Evolutionary conservation across 1,284 basidiomycete genomes (phyloP), one percentile per base, ranked within the genome.

Genomic region (Rhodotorula sp.): DNA sequence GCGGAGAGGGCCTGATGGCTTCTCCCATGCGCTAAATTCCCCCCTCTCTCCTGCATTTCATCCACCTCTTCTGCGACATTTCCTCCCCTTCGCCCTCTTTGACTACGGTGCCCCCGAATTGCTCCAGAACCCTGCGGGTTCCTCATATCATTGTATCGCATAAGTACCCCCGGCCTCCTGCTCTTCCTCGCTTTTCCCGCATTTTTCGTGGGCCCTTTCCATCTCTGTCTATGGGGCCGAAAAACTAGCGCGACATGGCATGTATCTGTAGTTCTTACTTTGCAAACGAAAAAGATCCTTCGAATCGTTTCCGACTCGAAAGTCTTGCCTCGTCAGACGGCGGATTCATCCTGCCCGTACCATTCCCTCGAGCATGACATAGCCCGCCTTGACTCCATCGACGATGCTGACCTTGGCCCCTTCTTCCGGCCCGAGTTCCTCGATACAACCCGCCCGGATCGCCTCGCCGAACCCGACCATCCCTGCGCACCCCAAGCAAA

Each of bases 401-500:
- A 85, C 75, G 29, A 85, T 82, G 37, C 73, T 75, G 22, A 85
- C 79, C 4, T 77, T 78, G 2, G 48, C 57, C 2, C 72, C 73
- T 48, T 79, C 78, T 6, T 48, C 69, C 14, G 67, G 71, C 30
- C 79, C 77, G 15, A 75, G 75, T 59, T 79, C 75, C 37, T 77
- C 71, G 30, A 72, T 59, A 29, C 68, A 70, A 15, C 62, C 71
- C 45, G 58, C 60, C 24, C 71, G n/a, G 1, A 85, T 79, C 12
- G 80, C 81, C 44, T 79, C 76, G 55, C 83, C 82, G 78, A 85
- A 80, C 24, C 83, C 84, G 1, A 80, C 82, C 84, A 85, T 84
- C 14, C 83, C 84, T n/a, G 84, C 84, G 67, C 84, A 85, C 0
- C 85, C 84, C 49, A 85, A 79, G 48, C 83, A 77, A 44, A 86